Conservation (phyloP, 306 rosid genomes). For the Vigna hirtella region DNA sequence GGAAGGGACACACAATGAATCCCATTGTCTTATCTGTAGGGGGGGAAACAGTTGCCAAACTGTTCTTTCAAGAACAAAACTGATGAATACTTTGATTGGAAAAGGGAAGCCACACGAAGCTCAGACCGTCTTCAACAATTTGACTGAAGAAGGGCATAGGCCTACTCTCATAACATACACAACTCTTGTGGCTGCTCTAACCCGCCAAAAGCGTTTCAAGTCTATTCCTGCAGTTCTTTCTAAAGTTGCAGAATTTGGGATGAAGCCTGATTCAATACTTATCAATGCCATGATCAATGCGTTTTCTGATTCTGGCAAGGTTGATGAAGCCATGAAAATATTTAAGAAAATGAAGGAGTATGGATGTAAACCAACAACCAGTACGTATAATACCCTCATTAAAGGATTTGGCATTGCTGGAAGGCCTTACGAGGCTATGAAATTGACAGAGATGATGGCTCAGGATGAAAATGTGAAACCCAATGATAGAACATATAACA, state of each 20-base stretch:
- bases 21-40: slow-evolving; percentile 70
- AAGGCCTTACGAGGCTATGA: slow-evolving; percentile 74
- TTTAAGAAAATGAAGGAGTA: slow-evolving; percentile 77
- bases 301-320: slow-evolving; percentile 78
- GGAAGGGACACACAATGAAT: slow-evolving; percentile 51
- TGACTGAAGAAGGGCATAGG: slow-evolving; percentile 82
- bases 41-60: slow-evolving; percentile 69
- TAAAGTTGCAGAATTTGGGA: slow-evolving; percentile 72
- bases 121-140: slow-evolving; percentile 61
- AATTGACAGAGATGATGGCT: slow-evolving; percentile 76
- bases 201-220: slow-evolving; percentile 83
- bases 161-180: slow-evolving; percentile 92
- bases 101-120: slow-evolving; percentile 86
- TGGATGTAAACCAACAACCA: slow-evolving; percentile 84
- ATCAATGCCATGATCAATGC: slow-evolving; percentile 95
- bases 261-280: slow-evolving; percentile 86
- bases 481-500: slow-evolving; percentile 85
- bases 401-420: slow-evolving; percentile 85
- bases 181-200: slow-evolving; percentile 84
- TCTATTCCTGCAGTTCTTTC: slow-evolving; percentile 72
- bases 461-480: slow-evolving; percentile 66
- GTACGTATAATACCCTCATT: slow-evolving; percentile 90
- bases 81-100: slow-evolving; percentile 73
- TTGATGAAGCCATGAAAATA: slow-evolving; percentile 72
- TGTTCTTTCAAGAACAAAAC: slow-evolving; percentile 86